phyloP scores from a whole-genome alignment of 768 basidiomycete genomes.

The Xerocomellus dryophilus region DNA sequence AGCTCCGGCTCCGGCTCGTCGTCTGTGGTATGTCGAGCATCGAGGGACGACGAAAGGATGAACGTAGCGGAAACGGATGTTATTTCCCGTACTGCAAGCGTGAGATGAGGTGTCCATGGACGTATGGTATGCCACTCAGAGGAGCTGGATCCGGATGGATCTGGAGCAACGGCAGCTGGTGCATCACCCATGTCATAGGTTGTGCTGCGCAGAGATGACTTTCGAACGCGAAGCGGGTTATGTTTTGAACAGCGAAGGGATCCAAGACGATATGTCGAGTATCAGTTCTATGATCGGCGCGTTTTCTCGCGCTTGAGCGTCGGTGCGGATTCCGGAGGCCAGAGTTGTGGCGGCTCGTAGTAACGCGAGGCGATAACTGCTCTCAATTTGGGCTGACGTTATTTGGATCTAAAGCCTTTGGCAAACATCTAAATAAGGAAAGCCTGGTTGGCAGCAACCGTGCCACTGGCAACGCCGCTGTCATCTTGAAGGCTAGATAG shows the following conservation, averaged over 20 bases:
- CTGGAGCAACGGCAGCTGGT: not conserved
- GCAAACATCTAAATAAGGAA: constrained; percentile 19
- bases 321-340: not conserved
- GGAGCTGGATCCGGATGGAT: constrained; percentile 19
- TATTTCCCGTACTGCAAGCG: constrained; percentile 71
- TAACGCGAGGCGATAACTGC: not conserved
- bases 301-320: constrained; percentile 1
- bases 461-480: too few species aligned
- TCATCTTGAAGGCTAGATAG: too few species aligned
- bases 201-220: not conserved
- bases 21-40: constrained; percentile 21
- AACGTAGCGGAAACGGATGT: constrained; percentile 82
- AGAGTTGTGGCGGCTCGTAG: constrained; percentile 2
- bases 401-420: constrained; percentile 31
- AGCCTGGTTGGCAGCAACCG: not conserved
- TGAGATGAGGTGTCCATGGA: constrained; percentile 72
- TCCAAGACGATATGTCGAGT: not conserved
- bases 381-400: constrained; percentile 9
- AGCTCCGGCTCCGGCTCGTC: constrained; percentile 30
- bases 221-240: not conserved
- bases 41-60: constrained; percentile 56
- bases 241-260: not conserved
- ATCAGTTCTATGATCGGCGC: not conserved
- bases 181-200: constrained; percentile 20
- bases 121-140: constrained; percentile 67